Evolutionary conservation across 108 stramenopile genomes (phyloP), one percentile per base, ranked within the genome.

Genomic region (Cylindrotheca closterium): DNA sequence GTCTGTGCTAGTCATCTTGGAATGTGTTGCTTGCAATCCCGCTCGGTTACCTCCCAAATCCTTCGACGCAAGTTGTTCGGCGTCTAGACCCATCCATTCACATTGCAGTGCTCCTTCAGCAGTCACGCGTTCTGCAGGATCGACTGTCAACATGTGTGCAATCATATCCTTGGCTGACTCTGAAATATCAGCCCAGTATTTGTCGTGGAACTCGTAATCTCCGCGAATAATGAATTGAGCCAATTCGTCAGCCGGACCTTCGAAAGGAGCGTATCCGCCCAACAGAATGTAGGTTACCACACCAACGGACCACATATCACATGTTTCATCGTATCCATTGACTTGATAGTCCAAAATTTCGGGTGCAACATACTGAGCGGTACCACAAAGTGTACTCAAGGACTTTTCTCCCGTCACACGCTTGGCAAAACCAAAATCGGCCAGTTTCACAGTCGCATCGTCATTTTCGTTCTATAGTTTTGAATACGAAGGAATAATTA

Each of bases 401-500:
- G 69, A 86, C 37, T 89, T 77, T 19, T 72, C 73, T 3, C 79
- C 73, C 0, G 74, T 46, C 22, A 87, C 71, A 23, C 83, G 75
- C 60, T 98, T 96, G 37, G 96, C 96, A 51, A 99, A 96, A 22
- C 98, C 98, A 77, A 99, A 99, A 67, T 99, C 98, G 8, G 96
- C 97, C 31, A 99, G 79, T 68, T 99, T 99, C 70, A 99, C 89
- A 1, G 55, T 70, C 29, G 89, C 76, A 55, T 97, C 94, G 51
- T 94, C 86, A 45, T 84, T 60, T 55, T 75, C 79, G 47, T 77
- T 66, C 64, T 79, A 33, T 24, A 50, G 30, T 12, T 27, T 10
- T 47, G 48, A 55, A 61, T 21, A 4, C 27, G 17, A 48, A 97
- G 70, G 73, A 92, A 93, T 56, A 94, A 81, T 29, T 70, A 33